phyloP scores from a whole-genome alignment of 768 basidiomycete genomes.

The Tulasnella sp. region DNA sequence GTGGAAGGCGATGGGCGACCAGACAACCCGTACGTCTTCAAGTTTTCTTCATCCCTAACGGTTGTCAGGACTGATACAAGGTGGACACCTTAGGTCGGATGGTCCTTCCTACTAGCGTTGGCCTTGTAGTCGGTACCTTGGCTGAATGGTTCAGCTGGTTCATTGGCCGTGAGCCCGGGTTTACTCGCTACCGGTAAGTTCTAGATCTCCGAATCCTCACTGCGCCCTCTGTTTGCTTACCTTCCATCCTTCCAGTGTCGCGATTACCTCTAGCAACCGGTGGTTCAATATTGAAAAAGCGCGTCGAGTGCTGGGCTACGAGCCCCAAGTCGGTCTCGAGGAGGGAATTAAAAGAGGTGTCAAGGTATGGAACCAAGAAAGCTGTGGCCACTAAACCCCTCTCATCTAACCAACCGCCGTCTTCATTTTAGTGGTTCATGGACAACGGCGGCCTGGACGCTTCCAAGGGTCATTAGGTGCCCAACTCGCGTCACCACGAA shows the following conservation, averaged over 20 bases:
- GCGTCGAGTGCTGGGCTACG: slow-evolving; percentile 85
- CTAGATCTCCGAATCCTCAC: not conserved
- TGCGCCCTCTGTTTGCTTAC: not conserved
- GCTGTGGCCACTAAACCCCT: not conserved
- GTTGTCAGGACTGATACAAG: not conserved
- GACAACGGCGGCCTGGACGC: not conserved
- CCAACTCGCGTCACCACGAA: not conserved
- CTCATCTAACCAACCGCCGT: not conserved
- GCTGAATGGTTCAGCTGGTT: slow-evolving; percentile 73
- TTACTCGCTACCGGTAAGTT: slow-evolving; percentile 62
- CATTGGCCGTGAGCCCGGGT: slow-evolving; percentile 58
- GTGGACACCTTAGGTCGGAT: slow-evolving; percentile 34
- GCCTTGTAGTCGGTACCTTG: slow-evolving; percentile 63
- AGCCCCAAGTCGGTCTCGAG: slow-evolving; percentile 81
- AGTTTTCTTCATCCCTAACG: slow-evolving; percentile 51
- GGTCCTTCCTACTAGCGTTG: slow-evolving; percentile 61
- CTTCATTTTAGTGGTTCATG: not conserved
- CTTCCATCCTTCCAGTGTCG: slow-evolving; percentile 47
- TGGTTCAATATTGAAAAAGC: slow-evolving; percentile 97
- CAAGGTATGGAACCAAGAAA: slow-evolving; percentile 46
- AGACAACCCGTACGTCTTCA: slow-evolving; percentile 31
- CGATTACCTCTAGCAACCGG: slow-evolving; percentile 66
- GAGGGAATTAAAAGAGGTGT: slow-evolving; percentile 81
- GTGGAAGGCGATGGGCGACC: slow-evolving; percentile 62
- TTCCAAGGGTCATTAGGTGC: not conserved